phyloP scores from a whole-genome alignment of 1,284 basidiomycete species.

The Cryptococcus amylolentus region DNA sequence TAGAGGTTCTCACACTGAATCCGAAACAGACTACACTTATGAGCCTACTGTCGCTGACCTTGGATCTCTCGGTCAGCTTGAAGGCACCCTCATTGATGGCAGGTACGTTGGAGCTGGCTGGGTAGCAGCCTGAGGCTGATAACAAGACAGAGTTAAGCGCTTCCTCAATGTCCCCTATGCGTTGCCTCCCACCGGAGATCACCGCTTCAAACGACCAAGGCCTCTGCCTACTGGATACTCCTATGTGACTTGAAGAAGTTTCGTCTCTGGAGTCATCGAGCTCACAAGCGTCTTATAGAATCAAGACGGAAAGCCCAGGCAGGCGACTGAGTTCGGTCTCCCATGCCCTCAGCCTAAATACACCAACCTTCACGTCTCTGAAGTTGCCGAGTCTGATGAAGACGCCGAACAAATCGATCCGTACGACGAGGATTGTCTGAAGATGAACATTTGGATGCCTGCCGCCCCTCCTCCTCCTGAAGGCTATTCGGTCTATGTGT shows the following conservation, averaged over 20 bases:
- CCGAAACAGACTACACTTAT: too few relatives aligned
- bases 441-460: slow-evolving; percentile 11
- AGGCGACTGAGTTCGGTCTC: slow-evolving; percentile 5
- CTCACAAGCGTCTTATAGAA: too few relatives aligned
- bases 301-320: neutral
- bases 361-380: slow-evolving; percentile 8
- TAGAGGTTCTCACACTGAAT: too few relatives aligned
- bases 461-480: slow-evolving; percentile 4
- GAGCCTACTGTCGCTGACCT: too few relatives aligned
- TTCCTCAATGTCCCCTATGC: slow-evolving; percentile 10
- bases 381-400: slow-evolving; percentile 3
- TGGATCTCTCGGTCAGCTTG: too few relatives aligned
- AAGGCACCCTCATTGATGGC: too few relatives aligned
- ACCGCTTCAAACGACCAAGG: slow-evolving; percentile 7
- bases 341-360: slow-evolving; percentile 12
- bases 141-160: slow-evolving; percentile 6
- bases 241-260: slow-evolving; percentile 2
- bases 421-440: slow-evolving; percentile 13
- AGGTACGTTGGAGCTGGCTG: neutral
- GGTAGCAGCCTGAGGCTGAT: too few relatives aligned
- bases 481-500: slow-evolving; percentile 7
- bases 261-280: too few relatives aligned
- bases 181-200: slow-evolving; percentile 5
- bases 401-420: slow-evolving; percentile 1
- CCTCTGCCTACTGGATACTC: slow-evolving; percentile 6